Evolutionary conservation across 2,329 filamentous ascomycete species (phyloP).

Genomic region (Fusarium stilboides): DNA sequence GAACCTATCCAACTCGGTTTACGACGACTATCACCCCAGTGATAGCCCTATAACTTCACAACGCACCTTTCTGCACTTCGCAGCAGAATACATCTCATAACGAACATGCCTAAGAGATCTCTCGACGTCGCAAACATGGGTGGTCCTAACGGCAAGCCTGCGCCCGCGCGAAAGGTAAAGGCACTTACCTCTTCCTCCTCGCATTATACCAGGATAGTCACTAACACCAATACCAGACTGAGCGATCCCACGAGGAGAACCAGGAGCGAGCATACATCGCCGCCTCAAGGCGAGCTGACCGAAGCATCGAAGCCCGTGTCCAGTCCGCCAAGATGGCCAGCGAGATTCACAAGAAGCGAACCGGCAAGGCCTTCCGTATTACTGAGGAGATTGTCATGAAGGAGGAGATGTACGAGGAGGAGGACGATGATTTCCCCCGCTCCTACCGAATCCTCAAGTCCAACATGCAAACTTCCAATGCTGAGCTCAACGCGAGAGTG

Average conservation of each 20-base stretch:
- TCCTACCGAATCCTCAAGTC: slow-evolving; percentile 75
- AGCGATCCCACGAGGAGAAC: slow-evolving; percentile 85
- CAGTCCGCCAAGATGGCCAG: slow-evolving; percentile 91
- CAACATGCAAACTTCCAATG: slow-evolving; percentile 72
- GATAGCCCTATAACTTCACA: not conserved
- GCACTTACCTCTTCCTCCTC: not conserved
- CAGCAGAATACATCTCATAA: not conserved
- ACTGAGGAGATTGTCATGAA: slow-evolving; percentile 89
- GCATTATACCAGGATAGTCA: not conserved
- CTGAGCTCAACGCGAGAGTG: slow-evolving; percentile 74
- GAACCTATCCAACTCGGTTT: not conserved
- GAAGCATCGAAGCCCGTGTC: slow-evolving; percentile 87
- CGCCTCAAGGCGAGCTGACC: slow-evolving; percentile 87
- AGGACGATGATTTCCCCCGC: slow-evolving; percentile 84
- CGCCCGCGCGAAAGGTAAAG: slow-evolving; percentile 50
- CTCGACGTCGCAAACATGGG: slow-evolving; percentile 50
- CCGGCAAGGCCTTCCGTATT: slow-evolving; percentile 85
- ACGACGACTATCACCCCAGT: not conserved
- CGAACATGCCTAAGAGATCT: slow-evolving; percentile 59
- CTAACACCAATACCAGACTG: slow-evolving; percentile 65
- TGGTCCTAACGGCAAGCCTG: slow-evolving; percentile 52
- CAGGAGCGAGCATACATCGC: slow-evolving; percentile 93
- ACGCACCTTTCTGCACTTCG: not conserved
- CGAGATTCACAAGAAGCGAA: slow-evolving; percentile 90
- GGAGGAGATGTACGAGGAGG: slow-evolving; percentile 97